A percentile compares a stretch with the other conserved stretches of the same genome.
phyloP scores from a whole-genome alignment of 345 rosid species.

The Punica granatum region DNA sequence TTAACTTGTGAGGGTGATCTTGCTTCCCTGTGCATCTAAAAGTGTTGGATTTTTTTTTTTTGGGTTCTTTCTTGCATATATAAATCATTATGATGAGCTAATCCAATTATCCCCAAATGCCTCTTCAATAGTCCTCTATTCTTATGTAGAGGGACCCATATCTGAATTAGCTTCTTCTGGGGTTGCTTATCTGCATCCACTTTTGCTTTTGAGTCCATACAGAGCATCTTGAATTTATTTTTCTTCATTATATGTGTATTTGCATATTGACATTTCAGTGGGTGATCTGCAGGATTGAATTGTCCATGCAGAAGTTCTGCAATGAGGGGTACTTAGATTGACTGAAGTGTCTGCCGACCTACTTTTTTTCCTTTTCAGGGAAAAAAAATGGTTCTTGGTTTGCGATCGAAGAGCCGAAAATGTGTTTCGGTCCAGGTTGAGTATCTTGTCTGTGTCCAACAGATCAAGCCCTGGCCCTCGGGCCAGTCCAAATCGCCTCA shows the following conservation, averaged over 20 bases:
- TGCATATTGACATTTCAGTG: not conserved
- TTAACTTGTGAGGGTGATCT: slow-evolving; percentile 18
- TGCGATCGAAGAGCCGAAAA: slow-evolving; percentile 50
- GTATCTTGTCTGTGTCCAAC: slow-evolving; percentile 41
- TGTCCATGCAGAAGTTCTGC: slow-evolving; percentile 14
- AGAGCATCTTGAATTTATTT: not conserved
- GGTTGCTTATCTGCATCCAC: not conserved
- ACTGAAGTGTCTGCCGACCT: slow-evolving; percentile 10
- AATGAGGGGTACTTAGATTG: slow-evolving; percentile 10
- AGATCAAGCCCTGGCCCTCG: slow-evolving; percentile 83
- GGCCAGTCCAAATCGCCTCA: slow-evolving; percentile 40
- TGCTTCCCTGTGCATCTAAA: slow-evolving; percentile 9
- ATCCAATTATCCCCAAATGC: not conserved
- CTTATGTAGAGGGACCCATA: not conserved
- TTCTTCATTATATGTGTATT: not conserved
- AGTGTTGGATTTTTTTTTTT: not conserved
- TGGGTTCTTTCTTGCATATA: not conserved
- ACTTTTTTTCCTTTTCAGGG: not conserved
- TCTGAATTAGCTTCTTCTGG: not conserved
- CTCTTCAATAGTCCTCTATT: not conserved
- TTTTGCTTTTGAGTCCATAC: not conserved
- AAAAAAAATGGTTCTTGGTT: slow-evolving; percentile 54
- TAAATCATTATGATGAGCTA: not conserved
- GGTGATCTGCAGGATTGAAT: not conserved
- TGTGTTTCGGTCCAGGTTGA: slow-evolving; percentile 25